These are phyloP conservation scores for Salix viminalis DNA, from an alignment of 345 rosid genomes.

Conservation along the genomic window DNA sequence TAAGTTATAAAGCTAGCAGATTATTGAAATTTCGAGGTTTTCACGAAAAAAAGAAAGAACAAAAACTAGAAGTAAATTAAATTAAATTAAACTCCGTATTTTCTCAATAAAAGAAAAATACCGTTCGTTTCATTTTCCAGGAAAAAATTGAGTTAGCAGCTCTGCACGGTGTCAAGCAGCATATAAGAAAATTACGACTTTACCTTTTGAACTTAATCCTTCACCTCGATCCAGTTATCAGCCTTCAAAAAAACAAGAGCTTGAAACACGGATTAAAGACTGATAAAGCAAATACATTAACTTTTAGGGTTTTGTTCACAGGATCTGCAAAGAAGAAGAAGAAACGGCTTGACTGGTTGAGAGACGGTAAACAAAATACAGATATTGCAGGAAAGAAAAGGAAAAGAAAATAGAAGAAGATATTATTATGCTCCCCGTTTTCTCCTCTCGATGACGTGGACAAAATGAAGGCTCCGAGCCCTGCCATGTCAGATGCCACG, in stretches of 20 bases:
- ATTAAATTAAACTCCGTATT: not conserved
- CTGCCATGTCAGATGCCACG: constrained; percentile 17
- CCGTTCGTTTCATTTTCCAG: not conserved
- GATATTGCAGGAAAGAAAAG: not conserved
- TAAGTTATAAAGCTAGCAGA: not conserved
- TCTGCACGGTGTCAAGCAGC: not conserved
- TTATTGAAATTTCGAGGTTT: not conserved
- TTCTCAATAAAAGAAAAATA: not conserved
- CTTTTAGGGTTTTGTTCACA: not conserved
- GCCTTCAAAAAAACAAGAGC: not conserved
- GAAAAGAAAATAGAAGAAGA: not conserved
- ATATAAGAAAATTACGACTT: not conserved
- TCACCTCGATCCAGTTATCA: not conserved
- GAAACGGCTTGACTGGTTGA: constrained; percentile 20
- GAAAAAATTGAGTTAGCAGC: not conserved
- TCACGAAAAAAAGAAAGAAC: not conserved
- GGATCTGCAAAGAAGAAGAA: not conserved
- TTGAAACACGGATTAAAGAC: not conserved
- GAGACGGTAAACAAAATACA: constrained; percentile 7
- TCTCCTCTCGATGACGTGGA: constrained; percentile 16
- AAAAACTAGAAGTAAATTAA: not conserved
- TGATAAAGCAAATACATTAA: not conserved
- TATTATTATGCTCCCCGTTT: not conserved
- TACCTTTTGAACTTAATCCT: constrained; percentile 3
- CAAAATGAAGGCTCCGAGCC: not conserved